Evolutionary conservation across 1,284 basidiomycete genomes (phyloP), one percentile per base, ranked within the genome.

Genomic region (Apiotrichum domesticum): DNA sequence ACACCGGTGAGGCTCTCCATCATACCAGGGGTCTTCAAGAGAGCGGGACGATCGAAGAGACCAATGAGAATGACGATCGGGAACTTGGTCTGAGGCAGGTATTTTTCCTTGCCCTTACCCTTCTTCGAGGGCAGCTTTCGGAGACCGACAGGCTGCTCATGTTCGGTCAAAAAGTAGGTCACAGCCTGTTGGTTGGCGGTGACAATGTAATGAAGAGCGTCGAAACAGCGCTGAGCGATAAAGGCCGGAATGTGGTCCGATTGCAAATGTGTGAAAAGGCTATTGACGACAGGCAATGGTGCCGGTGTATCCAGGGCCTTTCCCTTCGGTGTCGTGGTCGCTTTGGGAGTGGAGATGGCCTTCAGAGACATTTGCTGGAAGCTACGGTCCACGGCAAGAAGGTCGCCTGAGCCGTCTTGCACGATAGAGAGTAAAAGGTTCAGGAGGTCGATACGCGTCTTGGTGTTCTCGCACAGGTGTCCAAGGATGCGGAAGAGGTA

Each of bases 401-500:
- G 81, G 72, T 98, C 96, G 11, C 88, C 90, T 1, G 92, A 89
- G 14, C 95, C 95, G 66, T 97, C 96, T 73, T 97, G 91, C 4
- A 98, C 80, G 59, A 98, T 91, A 61, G 85, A 87, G 10, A 99
- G 81, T 15, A 99, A 82, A 34, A 97, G 82, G 70, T 92, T 94
- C 79, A 98, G 88, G 34, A 98, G 81, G 66, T 99, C 96, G 3
- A 84, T 85, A 21, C 95, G 84, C 2, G 94, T 95, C 72, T 88
- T 91, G 2, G 85, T 80, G 73, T 99, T 98, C 78, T 98, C 93
- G 75, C 93, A 98, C 4, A 99, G 81, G 72, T 98, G 95, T 62
- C 90, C 87, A 34, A 99, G 84, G 2, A 98, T 88, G 72, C 89
- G 88, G 77, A 92, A 89, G 21, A 99, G 81, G 29, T 88, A 79